Evolutionary conservation across 148 eudicot genomes (phyloP), one percentile per base, ranked within the genome.

Genomic region (Pharnaceum exiguum): DNA sequence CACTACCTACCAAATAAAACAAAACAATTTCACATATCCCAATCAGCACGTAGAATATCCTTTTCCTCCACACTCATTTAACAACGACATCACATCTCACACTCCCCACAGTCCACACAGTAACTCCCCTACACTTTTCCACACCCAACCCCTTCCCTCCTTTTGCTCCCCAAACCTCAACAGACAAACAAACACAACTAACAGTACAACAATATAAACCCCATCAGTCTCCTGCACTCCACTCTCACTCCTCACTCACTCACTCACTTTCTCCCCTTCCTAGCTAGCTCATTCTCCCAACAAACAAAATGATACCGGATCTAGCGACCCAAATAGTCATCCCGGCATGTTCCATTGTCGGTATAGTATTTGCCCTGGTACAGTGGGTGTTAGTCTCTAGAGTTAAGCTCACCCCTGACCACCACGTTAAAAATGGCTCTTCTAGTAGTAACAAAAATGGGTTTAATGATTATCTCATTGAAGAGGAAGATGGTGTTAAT

Each of bases 311-410:
- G 73, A 67, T 87, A 42, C 47, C 91, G 65, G 89, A 85, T 80
- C 82, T 85, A 57, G 82, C 72, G 0, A 73, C 93, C 2, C 72
- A 89, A 71, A 67, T 89, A 1, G 45, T 75, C 35, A 89, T 89
- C 62, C 93, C 93, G 66, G 69, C 68, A 10, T 85, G 86, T 43
- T 89, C 96, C 48, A 74, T 82, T 19, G 35, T 89, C 57, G 96
- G 95, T 38, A 82, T 86, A 33, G 52, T 36, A 11, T 86, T 82
- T 53, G 73, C 95, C 7, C 77, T 86, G n/a, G 22, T 78, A 11
- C 95, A 86, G 58, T 86, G 95, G 95, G 12, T 65, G 27, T 22
- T 86, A 12, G 95, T 86, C 0, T 55, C 95, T 0, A 69, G 39
- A n/a, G 89, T 86, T 3, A 82, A 75, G 69, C 51, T 86, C 39